Evolutionary conservation across 2,329 filamentous ascomycete species (phyloP), one percentile per base, ranked within the genome.

Genomic region (Curvularia spicifera): DNA sequence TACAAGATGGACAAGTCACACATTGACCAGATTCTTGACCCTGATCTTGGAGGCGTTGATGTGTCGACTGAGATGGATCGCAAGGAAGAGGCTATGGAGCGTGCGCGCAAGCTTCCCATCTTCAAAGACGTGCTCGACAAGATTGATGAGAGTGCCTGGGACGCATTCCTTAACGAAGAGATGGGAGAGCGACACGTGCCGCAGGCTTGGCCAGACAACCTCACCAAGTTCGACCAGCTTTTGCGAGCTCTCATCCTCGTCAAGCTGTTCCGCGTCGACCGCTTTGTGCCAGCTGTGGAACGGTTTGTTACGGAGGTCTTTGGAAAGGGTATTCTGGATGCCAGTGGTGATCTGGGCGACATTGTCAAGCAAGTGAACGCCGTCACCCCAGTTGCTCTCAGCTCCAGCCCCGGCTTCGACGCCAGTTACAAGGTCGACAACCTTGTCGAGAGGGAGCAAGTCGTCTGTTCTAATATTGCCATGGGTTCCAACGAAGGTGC

Each of bases 391-490:
- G 91, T 99, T 66, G 90, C 95, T 3, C 85, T 99, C 35, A 94
- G 94, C 70, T 99, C 95, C 5, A 97, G 90, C 71, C 93, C 94
- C 59, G 95, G 95, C 37, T 99, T 99, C 76, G 95, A 99, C 78
- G 96, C 96, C 53, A 97, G 92, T 75, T 99, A 98, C 87, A 99
- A 99, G 83, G 95, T 99, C 59, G 95, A 99, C 77, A 92, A 89
- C 60, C 84, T 99, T 53, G 96, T 98, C 29, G 91, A 97, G 78
- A 87, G 91, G 66, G 89, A 87, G 76, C 86, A 87, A 58, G 89
- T 91, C 51, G 88, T 86, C 53, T 99, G 95, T 80, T 93, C 93
- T 58, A 97, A 97, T 77, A 97, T 99, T 73, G 96, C 96, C 69
- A 99, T 99, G 95, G 95, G 95, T 72, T 98, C 95, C 45, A 96